Evolutionary conservation across 1,139 yeast species (phyloP), one percentile per base, ranked within the genome.

Genomic region (Magnusiomyces ingens): DNA sequence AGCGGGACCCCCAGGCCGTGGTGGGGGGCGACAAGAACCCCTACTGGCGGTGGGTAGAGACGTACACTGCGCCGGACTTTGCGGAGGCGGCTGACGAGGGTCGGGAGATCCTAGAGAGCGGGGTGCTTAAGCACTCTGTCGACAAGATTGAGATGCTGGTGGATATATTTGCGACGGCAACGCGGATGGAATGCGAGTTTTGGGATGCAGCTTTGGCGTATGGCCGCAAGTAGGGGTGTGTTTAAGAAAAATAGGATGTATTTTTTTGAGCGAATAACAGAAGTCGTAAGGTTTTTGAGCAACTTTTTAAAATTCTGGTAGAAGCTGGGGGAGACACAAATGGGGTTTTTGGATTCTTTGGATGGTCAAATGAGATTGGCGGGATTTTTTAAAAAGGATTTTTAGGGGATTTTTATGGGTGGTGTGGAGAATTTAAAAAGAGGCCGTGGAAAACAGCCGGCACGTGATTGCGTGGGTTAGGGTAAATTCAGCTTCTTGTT

Each of bases 1-100:
- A 55, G 38, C 58, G 54, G 1, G 57, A 59, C 26, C 60, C 63
- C 1, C 36, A 53, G 10, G 51, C 62, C 0, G 59, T 58, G 17
- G 32, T 49, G 13, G 55, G 52, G 15, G n/a, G 6, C 6, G 49
- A 45, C 2, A 32, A 29, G 1, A 67, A 68, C 51, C 64, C 66
- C 3, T 84, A 80, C 63, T 71, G 71, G 56, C 67, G 73, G 8
- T 86, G 94, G 94, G 66, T 85, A 13, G 73, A 72, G 12, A 85
- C 81, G 52, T 85, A 86, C 63, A 63, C 73, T 1, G 75, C 84
- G 1, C 81, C 79, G 1, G 77, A 81, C 78, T 85, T 79, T 61
- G 56, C 59, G 0, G 69, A 71, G 15, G 87, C 88, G 1, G 77
- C 81, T 57, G 59, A 50, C 57, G 15, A 70, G 69, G 52, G 94